Base-by-base conservation (phyloP, 2,329 filamentous ascomycete genomes). In the Aspergillus jensenii region DNA sequence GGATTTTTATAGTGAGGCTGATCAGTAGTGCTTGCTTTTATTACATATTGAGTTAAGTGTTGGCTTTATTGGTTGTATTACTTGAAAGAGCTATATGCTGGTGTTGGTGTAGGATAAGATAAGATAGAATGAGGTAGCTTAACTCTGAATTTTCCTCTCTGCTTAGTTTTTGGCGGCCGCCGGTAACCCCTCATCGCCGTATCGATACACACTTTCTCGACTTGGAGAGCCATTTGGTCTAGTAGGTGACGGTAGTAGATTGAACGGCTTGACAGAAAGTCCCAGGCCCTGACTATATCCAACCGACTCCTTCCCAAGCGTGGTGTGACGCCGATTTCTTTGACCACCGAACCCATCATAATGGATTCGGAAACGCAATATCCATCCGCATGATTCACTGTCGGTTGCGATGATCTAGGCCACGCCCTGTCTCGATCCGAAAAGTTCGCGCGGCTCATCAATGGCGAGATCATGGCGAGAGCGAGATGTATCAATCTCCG, bases 1-100 rank as follows among this genome's bases (percentile, higher is more conserved):
- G 62, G 71, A 75, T 68, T 62, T 77, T 6, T 75, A 77, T 52
- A 66, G 65, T 17, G 63, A 69, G 41, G 43, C 65, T 48, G 52
- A 70, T 50, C 62, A 68, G 50, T 65, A 55, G 52, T 37, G 39
- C 6, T 48, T 55, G 33, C 14, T 23, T 27, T 12, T 31, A 12
- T 27, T 44, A 6, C 19, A 19, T 43, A 19, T 27, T 43, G 49
- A 17, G 12, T 33, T 35, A n/a, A n/a, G 17, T 23, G n/a, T 19
- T 21, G 33, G 12, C 14, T 23, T 14, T 23, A 39, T 50, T 31
- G 27, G 5, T 21, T 51, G 31, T 25, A 31, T 17, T 21, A 21
- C 14, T 39, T 41, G 40, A 17, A 25, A 31, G 19, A 23, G 39
- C 12, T 39, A 9, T 37, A 40, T n/a, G 47, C 17, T 21, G 23